Base-by-base conservation (phyloP, 1,139 yeast species). In the Diutina mesorugosa region DNA sequence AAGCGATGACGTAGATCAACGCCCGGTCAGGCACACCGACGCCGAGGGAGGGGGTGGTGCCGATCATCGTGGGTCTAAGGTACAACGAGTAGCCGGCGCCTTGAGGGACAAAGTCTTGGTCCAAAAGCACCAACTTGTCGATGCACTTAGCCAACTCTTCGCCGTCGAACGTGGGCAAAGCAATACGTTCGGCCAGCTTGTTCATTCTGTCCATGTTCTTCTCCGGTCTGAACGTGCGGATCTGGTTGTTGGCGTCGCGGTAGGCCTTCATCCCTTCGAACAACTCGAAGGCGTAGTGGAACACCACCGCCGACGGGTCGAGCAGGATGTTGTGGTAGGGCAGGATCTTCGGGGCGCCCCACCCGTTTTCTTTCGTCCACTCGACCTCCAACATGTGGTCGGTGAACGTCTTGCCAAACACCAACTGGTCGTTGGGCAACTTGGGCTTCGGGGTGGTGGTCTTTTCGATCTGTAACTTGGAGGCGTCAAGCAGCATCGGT, bases 261-360 rank as follows among this genome's bases (percentile, higher is more conserved):
- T 90, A 93, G 7, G 98, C 98, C 77, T 93, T 93, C 78, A 93
- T 79, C 62, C 99, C 99, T 76, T 93, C 99, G 65, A 93, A 93
- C 62, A 93, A 80, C 71, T 90, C 97, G 67, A 93, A 93, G 1
- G 96, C 93, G 66, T 93, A 93, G 73, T 93, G 99, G 72, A 93
- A 83, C 45, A 91, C 98, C 66, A 85, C 80, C 12, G 95, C 73
- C 14, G 97, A 84, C 46, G 99, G 99, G 65, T 90, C 97, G 58
- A 93, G 72, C 21, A 75, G 65, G 59, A 93, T 73, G 55, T 82
- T 81, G 58, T 85, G 93, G 72, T 89, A 90, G 41, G 98, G 97
- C 64, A 81, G 81, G 68, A 93, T 91, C 66, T 80, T 81, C 51
- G 99, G 98, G 32, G 79, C 72, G 14, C 76, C 86, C 99, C 99